Evolutionary conservation across 768 basidiomycete genomes (phyloP).

Genomic region (Asterophora lycoperdoides): DNA sequence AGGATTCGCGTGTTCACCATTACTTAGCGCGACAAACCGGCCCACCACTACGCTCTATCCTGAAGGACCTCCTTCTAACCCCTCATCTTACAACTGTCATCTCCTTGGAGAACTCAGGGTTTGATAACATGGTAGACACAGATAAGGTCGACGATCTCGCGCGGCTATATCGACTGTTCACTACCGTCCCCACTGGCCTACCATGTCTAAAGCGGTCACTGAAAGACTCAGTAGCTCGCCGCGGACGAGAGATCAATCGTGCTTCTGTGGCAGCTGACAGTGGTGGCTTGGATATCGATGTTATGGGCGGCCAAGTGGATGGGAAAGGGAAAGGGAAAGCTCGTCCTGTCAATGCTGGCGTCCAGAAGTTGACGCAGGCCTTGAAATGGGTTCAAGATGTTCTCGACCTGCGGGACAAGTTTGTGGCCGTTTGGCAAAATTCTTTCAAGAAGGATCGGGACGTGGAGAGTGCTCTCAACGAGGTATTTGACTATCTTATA

Average conservation of each 20-base stretch:
- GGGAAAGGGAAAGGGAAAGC: slow-evolving; percentile 48
- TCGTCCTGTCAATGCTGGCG: slow-evolving; percentile 34
- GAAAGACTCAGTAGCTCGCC: slow-evolving; percentile 62
- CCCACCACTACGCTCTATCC: slow-evolving; percentile 61
- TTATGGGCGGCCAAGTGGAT: slow-evolving; percentile 34
- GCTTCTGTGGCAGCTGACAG: slow-evolving; percentile 40
- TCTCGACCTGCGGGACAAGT: slow-evolving; percentile 86
- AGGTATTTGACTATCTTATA: slow-evolving; percentile 46
- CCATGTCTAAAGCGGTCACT: slow-evolving; percentile 59
- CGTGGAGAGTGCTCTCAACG: slow-evolving; percentile 77
- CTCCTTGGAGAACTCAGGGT: slow-evolving; percentile 75
- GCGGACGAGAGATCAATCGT: slow-evolving; percentile 81
- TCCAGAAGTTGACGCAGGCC: slow-evolving; percentile 56
- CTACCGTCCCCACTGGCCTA: slow-evolving; percentile 62
- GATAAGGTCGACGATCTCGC: slow-evolving; percentile 73
- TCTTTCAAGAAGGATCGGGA: slow-evolving; percentile 73
- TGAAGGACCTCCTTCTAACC: slow-evolving; percentile 73
- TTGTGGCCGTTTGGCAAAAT: slow-evolving; percentile 68
- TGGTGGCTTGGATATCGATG: slow-evolving; percentile 32
- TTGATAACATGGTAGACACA: slow-evolving; percentile 82
- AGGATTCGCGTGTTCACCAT: slow-evolving; percentile 79
- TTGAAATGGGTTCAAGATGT: slow-evolving; percentile 93
- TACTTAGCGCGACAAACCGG: slow-evolving; percentile 80
- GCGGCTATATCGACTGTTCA: slow-evolving; percentile 75
- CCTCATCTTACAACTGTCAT: slow-evolving; percentile 75